Percentiles rank a stretch among this genome's conserved stretches.
phyloP scores from a whole-genome alignment of 495 filamentous ascomycete species.

The Hypoxylon subgilvum region DNA sequence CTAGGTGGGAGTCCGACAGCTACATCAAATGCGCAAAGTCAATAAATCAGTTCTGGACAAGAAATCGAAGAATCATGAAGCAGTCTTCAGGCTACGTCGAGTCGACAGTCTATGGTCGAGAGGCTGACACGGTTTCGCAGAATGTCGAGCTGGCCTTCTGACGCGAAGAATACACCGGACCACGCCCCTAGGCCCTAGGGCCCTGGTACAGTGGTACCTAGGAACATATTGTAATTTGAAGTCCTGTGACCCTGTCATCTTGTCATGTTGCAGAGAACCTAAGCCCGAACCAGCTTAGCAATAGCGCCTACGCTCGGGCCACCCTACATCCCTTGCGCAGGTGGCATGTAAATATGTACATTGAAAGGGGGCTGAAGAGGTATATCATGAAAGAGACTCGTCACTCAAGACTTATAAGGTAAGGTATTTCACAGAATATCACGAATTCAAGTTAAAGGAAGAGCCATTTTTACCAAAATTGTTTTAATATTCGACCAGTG shows the following conservation, averaged over 20 bases:
- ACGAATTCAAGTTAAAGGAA: too few relatives aligned
- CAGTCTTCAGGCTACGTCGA: background rate
- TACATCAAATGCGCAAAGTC: too few relatives aligned
- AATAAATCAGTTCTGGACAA: background rate
- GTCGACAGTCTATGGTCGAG: background rate
- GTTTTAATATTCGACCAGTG: too few relatives aligned
- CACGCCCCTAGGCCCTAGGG: too few relatives aligned
- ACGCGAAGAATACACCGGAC: conserved; percentile 28
- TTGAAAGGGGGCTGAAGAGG: too few relatives aligned
- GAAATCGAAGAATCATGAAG: background rate
- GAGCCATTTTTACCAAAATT: too few relatives aligned
- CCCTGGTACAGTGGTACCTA: too few relatives aligned
- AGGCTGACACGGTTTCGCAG: conserved; percentile 13
- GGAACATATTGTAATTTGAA: conserved; percentile 2
- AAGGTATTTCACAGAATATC: too few relatives aligned
- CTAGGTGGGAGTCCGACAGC: too few relatives aligned
- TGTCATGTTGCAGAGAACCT: background rate
- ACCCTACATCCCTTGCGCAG: background rate
- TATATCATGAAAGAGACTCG: too few relatives aligned
- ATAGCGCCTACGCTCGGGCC: conserved; percentile 2
- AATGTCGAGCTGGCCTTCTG: conserved; percentile 7
- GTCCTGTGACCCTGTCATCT: conserved; percentile 18
- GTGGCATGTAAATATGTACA: too few relatives aligned
- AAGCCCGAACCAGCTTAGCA: conserved; percentile 5
- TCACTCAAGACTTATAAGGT: too few relatives aligned